Evolutionary conservation across 2,329 filamentous ascomycete genomes (phyloP).

Genomic region (Exophiala alcalophila): DNA sequence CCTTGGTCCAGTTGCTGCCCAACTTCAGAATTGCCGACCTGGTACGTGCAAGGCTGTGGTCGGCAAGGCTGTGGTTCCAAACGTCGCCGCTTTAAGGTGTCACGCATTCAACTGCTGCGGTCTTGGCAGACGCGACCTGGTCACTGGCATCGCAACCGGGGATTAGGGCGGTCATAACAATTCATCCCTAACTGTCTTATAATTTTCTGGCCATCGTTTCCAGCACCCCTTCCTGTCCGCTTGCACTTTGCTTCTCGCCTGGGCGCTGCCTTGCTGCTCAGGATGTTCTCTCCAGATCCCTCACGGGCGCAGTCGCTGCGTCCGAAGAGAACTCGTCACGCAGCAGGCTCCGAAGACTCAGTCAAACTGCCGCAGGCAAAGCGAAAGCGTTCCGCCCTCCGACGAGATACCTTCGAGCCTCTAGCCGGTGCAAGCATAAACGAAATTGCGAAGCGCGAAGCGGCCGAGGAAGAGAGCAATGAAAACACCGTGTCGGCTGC

Average conservation of each 20-base stretch:
- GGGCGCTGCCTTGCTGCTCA: slow-evolving; percentile 8
- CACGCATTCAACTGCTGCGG: no score
- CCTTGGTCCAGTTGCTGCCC: no score
- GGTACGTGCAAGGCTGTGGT: no score
- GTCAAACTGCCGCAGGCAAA: slow-evolving; percentile 46
- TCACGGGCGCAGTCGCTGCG: slow-evolving; percentile 28
- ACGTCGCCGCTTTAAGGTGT: no score
- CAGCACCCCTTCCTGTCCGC: neutral
- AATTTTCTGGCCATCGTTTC: no score
- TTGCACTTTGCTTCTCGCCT: neutral
- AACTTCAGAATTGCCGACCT: no score
- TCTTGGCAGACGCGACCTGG: no score
- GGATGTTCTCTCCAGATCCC: slow-evolving; percentile 33
- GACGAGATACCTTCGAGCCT: slow-evolving; percentile 37
- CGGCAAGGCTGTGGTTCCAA: no score
- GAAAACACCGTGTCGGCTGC: slow-evolving; percentile 23
- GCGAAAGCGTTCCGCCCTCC: slow-evolving; percentile 45
- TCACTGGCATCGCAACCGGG: no score
- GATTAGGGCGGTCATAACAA: slow-evolving; percentile 5
- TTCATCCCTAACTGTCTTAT: no score
- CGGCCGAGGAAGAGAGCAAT: slow-evolving; percentile 27
- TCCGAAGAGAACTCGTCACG: slow-evolving; percentile 33
- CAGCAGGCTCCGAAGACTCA: slow-evolving; percentile 42
- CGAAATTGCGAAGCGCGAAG: slow-evolving; percentile 27
- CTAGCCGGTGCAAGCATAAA: slow-evolving; percentile 30